Conservation (phyloP, 805 yeast genomes). For the Teunomyces atbi region DNA sequence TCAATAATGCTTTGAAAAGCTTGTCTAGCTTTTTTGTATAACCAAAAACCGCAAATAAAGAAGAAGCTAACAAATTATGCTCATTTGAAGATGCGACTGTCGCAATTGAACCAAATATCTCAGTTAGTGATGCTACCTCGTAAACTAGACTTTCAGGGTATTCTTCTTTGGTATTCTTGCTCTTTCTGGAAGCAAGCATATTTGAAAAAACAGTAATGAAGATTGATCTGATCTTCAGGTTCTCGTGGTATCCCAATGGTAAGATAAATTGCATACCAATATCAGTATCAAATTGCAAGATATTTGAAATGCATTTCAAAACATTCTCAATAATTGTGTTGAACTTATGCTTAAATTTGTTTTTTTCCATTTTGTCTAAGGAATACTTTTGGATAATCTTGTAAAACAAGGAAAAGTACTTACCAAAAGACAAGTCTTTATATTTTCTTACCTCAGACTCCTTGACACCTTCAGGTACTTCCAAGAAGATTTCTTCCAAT, state of each 20-base stretch:
- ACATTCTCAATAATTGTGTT: conserved; percentile 60
- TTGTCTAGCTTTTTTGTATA: conserved; percentile 34
- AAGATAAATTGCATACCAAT: conserved; percentile 74
- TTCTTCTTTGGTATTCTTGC: conserved; percentile 21
- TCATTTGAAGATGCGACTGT: conserved; percentile 65
- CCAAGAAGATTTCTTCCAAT: conserved; percentile 56
- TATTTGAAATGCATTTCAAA: conserved; percentile 62
- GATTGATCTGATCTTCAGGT: conserved; percentile 62
- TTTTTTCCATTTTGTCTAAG: conserved; percentile 14
- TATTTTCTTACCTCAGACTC: conserved; percentile 54
- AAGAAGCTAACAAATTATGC: conserved; percentile 67
- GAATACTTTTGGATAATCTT: conserved; percentile 50
- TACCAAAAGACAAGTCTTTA: conserved; percentile 62
- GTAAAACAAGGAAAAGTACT: conserved; percentile 63
- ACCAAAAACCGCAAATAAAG: conserved; percentile 56
- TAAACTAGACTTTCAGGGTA: conserved; percentile 25
- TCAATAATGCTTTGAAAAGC: conserved; percentile 54
- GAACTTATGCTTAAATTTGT: conserved; percentile 50
- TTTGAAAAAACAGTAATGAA: conserved; percentile 76
- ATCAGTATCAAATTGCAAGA: conserved; percentile 70
- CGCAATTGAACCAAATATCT: conserved; percentile 52
- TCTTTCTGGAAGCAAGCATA: conserved; percentile 45
- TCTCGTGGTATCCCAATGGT: conserved; percentile 75
- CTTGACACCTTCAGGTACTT: conserved; percentile 53
- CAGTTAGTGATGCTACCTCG: conserved; percentile 35